These are phyloP conservation scores for Pythium grandisporangium DNA, from an alignment of 352 stramenopile genomes.

Conservation along the genomic window DNA sequence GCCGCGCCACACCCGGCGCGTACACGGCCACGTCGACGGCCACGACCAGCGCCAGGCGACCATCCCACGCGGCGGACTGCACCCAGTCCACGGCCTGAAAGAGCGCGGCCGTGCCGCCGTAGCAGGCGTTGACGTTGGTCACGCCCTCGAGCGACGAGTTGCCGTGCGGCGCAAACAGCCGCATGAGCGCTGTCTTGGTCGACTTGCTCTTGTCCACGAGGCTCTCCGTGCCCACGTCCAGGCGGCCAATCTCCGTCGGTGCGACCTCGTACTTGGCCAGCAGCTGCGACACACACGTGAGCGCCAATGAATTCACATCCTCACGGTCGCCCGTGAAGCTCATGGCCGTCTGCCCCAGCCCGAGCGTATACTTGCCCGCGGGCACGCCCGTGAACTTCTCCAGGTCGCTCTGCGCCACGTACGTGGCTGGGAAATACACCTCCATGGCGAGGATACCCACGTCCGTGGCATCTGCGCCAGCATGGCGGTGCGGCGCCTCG, in stretches of 20 bases:
- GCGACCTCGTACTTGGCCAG: slow-evolving; percentile 42
- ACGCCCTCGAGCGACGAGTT: slow-evolving; percentile 78
- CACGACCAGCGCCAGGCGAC: slow-evolving; percentile 94
- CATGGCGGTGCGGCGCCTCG: not conserved
- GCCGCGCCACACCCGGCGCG: slow-evolving; percentile 81
- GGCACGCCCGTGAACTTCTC: slow-evolving; percentile 87
- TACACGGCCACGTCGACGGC: slow-evolving; percentile 96
- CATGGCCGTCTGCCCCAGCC: slow-evolving; percentile 50
- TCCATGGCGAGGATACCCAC: slow-evolving; percentile 97
- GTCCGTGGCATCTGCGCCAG: slow-evolving; percentile 33
- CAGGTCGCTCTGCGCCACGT: slow-evolving; percentile 91
- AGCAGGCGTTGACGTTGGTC: slow-evolving; percentile 97
- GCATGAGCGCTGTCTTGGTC: slow-evolving; percentile 76
- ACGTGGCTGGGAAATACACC: slow-evolving; percentile 93
- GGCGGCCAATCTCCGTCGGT: slow-evolving; percentile 77
- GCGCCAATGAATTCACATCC: slow-evolving; percentile 62
- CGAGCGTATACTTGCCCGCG: slow-evolving; percentile 63
- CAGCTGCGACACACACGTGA: slow-evolving; percentile 45
- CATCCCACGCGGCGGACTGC: slow-evolving; percentile 90
- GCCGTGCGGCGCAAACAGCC: slow-evolving; percentile 41
- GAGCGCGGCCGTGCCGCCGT: slow-evolving; percentile 94
- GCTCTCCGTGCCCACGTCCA: slow-evolving; percentile 98
- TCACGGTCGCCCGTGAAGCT: slow-evolving; percentile 62
- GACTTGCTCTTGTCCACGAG: slow-evolving; percentile 87
- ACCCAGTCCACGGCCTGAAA: slow-evolving; percentile 97